Percentiles rank a stretch among this genome's conserved stretches.
Evolutionary conservation across 495 filamentous ascomycete species (phyloP).

Genomic region (Schizothecium vesticola): DNA sequence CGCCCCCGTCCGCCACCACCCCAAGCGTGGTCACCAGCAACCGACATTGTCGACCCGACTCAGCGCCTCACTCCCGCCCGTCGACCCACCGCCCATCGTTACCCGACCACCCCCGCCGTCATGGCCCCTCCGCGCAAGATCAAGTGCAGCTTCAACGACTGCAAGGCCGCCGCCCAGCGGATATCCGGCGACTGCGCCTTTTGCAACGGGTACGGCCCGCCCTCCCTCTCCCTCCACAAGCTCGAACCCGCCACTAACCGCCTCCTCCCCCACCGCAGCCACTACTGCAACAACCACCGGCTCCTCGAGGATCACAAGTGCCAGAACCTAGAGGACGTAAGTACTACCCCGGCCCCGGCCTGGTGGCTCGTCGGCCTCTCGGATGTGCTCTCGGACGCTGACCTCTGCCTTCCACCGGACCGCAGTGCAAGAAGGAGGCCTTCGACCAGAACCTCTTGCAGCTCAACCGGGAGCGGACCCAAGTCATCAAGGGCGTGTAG

Average conservation of each 20-base stretch:
- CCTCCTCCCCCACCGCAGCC: constrained; percentile 17
- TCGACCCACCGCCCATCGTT: not conserved
- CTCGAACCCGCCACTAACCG: not conserved
- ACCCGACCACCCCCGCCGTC: constrained; percentile 33
- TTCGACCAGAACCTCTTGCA: constrained; percentile 89
- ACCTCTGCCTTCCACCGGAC: constrained; percentile 18
- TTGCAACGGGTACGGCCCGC: constrained; percentile 55
- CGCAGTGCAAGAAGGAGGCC: constrained; percentile 84
- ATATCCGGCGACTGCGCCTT: constrained; percentile 97
- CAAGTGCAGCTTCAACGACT: constrained; percentile 82
- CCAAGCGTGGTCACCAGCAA: not conserved
- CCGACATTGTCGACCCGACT: not conserved
- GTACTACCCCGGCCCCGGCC: constrained; percentile 26
- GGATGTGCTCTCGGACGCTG: constrained; percentile 33
- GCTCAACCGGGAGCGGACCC: constrained; percentile 82
- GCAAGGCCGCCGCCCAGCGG: constrained; percentile 75
- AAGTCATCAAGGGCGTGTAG: constrained; percentile 48
- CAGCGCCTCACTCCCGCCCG: not conserved
- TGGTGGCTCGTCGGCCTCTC: constrained; percentile 50
- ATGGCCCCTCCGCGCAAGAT: constrained; percentile 75
- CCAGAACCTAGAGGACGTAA: constrained; percentile 81
- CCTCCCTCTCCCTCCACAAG: not conserved
- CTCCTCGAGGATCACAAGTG: constrained; percentile 92
- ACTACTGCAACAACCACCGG: constrained; percentile 91
- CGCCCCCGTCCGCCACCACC: constrained; percentile 12